phyloP scores from a whole-genome alignment of 164 flowering plant species.

The Liriodendron chinense region DNA sequence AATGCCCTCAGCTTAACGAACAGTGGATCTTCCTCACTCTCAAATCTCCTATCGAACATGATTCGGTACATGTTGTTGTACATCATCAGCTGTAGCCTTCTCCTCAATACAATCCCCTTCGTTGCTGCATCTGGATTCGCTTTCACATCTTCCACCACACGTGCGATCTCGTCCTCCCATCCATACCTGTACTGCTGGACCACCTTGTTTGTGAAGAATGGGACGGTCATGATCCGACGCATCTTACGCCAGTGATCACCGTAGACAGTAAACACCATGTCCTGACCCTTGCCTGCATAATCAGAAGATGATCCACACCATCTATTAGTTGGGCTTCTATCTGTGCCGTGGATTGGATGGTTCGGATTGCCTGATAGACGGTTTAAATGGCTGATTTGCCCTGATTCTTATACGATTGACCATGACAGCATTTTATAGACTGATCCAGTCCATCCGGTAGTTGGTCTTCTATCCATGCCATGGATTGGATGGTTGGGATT shows the following conservation, averaged over 20 bases:
- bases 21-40: conserved; percentile 73
- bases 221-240: conserved; percentile 89
- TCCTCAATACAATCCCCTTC: conserved; percentile 56
- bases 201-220: conserved; percentile 88
- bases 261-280: conserved; percentile 88
- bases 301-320: neutral
- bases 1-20: conserved; percentile 56
- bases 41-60: conserved; percentile 81
- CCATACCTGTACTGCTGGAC: conserved; percentile 74
- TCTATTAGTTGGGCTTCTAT: neutral
- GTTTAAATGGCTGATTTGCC: too few relatives aligned
- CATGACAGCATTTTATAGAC: too few relatives aligned
- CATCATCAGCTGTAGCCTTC: conserved; percentile 76
- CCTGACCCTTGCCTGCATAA: conserved; percentile 64
- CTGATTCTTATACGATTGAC: too few relatives aligned
- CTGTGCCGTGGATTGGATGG: too few relatives aligned
- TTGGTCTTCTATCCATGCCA: too few relatives aligned
- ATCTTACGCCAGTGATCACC: conserved; percentile 93
- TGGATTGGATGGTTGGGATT: too few relatives aligned
- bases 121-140: conserved; percentile 48
- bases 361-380: too few relatives aligned
- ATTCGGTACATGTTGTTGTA: conserved; percentile 87
- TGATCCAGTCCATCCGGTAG: too few relatives aligned
- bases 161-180: conserved; percentile 64
- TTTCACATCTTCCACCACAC: conserved; percentile 68